Evolutionary conservation across 768 basidiomycete genomes (phyloP).

Genomic region (Rhodotorula taiwanensis): DNA sequence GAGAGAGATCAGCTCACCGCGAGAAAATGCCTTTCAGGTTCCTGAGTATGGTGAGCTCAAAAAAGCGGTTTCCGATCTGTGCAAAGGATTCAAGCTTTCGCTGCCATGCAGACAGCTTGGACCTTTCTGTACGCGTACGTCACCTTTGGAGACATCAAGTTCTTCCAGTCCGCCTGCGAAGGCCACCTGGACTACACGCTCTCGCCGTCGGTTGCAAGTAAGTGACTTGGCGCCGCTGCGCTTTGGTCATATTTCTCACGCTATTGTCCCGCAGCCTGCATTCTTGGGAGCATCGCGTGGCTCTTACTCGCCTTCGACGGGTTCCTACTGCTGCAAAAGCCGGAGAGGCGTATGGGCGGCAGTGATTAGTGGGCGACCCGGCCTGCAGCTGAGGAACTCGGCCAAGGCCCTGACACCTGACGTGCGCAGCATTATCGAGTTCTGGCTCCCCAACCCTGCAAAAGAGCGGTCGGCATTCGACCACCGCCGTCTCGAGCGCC

Average conservation of each 20-base stretch:
- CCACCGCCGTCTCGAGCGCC: conserved; percentile 15
- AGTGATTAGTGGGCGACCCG: conserved; percentile 9
- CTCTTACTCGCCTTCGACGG: conserved; percentile 3
- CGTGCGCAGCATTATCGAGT: conserved; percentile 8
- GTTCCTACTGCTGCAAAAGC: background rate
- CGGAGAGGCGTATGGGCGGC: conserved; percentile 5
- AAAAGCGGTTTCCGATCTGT: too few relatives aligned
- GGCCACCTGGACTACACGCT: background rate
- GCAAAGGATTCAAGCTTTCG: too few relatives aligned
- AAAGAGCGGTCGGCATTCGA: background rate
- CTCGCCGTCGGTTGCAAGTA: background rate
- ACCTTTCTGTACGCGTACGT: background rate
- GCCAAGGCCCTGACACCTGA: too few relatives aligned
- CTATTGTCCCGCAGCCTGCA: background rate
- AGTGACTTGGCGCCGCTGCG: background rate
- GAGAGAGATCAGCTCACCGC: background rate
- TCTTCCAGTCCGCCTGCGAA: conserved; percentile 12
- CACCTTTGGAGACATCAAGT: background rate
- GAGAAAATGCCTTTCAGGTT: background rate
- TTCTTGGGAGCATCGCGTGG: conserved; percentile 15
- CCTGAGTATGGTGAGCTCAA: background rate
- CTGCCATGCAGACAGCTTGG: background rate
- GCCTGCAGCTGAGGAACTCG: background rate
- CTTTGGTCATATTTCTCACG: too few relatives aligned
- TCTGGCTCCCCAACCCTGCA: background rate